A percentile compares a stretch with the other conserved stretches of the same genome.
Conservation (phyloP, 2,329 filamentous ascomycete species). For the Cercospora sesami region DNA sequence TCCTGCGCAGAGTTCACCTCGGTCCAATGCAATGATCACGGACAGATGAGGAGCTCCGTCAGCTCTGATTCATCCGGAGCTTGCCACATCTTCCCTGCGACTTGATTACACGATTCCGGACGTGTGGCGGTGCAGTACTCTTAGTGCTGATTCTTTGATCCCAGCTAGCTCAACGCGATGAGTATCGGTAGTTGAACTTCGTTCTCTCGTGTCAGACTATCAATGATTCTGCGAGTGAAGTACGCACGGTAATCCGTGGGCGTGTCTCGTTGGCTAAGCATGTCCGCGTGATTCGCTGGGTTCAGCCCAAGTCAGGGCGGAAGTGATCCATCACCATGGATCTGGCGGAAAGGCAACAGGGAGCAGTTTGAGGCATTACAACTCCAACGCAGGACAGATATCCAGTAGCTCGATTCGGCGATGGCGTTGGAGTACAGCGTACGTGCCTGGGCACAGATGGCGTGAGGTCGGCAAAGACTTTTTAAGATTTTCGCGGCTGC, state of each 20-base stretch:
- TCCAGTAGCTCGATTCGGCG: neutral
- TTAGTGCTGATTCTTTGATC: neutral
- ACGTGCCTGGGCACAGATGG: neutral
- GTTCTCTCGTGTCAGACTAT: neutral
- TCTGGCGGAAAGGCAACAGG: neutral
- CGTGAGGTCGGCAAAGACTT: neutral
- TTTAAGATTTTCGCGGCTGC: neutral
- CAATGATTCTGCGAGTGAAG: neutral
- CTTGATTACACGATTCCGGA: neutral
- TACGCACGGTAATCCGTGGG: neutral
- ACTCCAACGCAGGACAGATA: neutral
- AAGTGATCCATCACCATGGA: neutral
- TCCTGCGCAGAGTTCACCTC: neutral
- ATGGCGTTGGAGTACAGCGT: neutral
- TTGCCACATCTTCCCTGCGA: neutral
- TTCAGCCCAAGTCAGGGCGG: neutral
- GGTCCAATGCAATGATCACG: neutral
- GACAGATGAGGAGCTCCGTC: neutral
- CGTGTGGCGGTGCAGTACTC: neutral
- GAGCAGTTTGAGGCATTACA: neutral
- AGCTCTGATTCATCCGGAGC: neutral
- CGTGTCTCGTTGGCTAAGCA: neutral
- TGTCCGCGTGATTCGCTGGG: neutral
- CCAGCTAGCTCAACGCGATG: neutral
- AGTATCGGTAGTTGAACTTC: neutral